phyloP scores from a whole-genome alignment of 2,329 filamentous ascomycete genomes.

The Xylariaceae sp. region DNA sequence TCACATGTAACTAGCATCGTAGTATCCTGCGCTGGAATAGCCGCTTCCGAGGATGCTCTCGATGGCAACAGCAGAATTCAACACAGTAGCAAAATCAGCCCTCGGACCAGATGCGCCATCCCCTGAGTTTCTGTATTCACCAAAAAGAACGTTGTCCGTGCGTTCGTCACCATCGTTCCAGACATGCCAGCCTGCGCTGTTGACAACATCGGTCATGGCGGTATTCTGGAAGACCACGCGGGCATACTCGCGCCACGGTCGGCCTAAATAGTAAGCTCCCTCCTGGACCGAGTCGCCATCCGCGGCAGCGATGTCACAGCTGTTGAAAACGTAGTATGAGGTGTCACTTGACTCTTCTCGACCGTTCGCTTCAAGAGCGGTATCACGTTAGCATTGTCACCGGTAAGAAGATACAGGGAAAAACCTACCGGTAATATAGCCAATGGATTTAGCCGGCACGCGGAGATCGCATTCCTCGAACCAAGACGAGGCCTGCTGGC shows the following conservation, averaged over 20 bases:
- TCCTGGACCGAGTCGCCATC: constrained; percentile 38
- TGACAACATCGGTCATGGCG: constrained; percentile 56
- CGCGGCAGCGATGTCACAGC: constrained; percentile 31
- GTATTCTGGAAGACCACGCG: constrained; percentile 53
- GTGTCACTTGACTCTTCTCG: constrained; percentile 37
- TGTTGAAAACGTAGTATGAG: background rate
- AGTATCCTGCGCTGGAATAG: constrained; percentile 24
- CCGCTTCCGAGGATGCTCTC: constrained; percentile 25
- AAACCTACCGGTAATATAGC: constrained; percentile 45
- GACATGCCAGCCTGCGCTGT: constrained; percentile 57
- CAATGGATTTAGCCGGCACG: constrained; percentile 37
- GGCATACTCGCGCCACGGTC: constrained; percentile 50
- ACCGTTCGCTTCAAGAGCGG: constrained; percentile 41
- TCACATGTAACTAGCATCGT: constrained; percentile 23
- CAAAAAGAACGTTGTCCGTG: constrained; percentile 57
- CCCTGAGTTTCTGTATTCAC: constrained; percentile 62
- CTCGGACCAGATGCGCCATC: constrained; percentile 56
- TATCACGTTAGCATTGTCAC: background rate
- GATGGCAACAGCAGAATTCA: constrained; percentile 41
- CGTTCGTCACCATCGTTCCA: constrained; percentile 53
- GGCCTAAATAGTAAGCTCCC: constrained; percentile 50
- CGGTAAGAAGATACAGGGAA: background rate
- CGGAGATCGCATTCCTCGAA: constrained; percentile 46
- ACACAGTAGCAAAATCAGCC: constrained; percentile 45
- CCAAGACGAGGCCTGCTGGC: constrained; percentile 45